Evolutionary conservation across 305 asterid species (phyloP).

Genomic region (Euphrasia arctica): DNA sequence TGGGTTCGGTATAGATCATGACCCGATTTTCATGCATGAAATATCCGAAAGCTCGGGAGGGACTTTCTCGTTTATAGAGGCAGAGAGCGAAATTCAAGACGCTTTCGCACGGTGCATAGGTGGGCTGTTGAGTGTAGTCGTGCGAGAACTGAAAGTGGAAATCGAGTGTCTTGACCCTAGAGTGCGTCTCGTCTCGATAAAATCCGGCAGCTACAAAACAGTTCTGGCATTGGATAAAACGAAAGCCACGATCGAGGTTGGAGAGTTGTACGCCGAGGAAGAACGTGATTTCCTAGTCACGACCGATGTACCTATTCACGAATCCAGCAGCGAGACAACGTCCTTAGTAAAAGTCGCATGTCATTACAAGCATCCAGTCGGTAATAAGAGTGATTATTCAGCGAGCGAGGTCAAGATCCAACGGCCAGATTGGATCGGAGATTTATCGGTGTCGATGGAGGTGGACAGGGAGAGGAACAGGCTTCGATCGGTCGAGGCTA

Average conservation of each 20-base stretch:
- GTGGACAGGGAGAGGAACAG: slow-evolving; percentile 78
- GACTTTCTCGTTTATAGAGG: slow-evolving; percentile 88
- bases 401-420: slow-evolving; percentile 41
- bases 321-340: slow-evolving; percentile 38
- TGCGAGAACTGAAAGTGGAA: slow-evolving; percentile 58
- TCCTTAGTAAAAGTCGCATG: slow-evolving; percentile 52
- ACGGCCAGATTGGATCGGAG: slow-evolving; percentile 38
- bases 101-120: slow-evolving; percentile 98
- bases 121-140: slow-evolving; percentile 78
- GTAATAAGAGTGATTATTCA: slow-evolving; percentile 26
- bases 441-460: slow-evolving; percentile 53
- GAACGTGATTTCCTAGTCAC: slow-evolving; percentile 75
- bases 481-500: slow-evolving; percentile 67
- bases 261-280: slow-evolving; percentile 89
- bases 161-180: slow-evolving; percentile 54
- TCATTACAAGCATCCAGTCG: slow-evolving; percentile 49
- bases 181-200: slow-evolving; percentile 45
- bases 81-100: slow-evolving; percentile 78
- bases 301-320: slow-evolving; percentile 47
- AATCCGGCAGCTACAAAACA: slow-evolving; percentile 74
- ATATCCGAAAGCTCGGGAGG: slow-evolving; percentile 88
- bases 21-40: slow-evolving; percentile 70
- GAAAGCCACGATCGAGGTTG: slow-evolving; percentile 55
- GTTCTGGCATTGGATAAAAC: slow-evolving; percentile 39
- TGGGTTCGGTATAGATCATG: slow-evolving; percentile 93